Base-by-base conservation (phyloP, 2,329 filamentous ascomycete genomes). In the Scortechinia acanthostroma region DNA sequence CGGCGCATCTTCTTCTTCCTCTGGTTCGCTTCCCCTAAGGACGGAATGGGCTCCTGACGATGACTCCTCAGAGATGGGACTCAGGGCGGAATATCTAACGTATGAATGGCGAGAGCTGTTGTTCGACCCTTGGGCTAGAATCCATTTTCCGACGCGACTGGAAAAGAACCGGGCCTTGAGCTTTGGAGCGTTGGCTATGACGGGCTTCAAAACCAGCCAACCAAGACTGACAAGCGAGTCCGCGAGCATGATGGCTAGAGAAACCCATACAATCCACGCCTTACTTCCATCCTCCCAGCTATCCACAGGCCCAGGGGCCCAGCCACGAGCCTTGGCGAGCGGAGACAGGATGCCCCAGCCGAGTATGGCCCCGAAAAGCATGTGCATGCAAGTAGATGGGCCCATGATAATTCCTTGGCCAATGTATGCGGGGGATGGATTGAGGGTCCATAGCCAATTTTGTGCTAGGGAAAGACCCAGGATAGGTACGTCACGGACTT, bases 331-430 rank as follows among this genome's bases (percentile, higher is more conserved):
- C 61, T 95, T 96, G 3, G 93, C 91, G 4, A 97, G 63, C 1
- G 93, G 93, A 2, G 91, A 96, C 1, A 98, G 71, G 4, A 97
- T 61, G 0, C 82, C 93, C 93, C 93, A 98, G 21, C 93, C 93
- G 6, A 96, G 57, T 15, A 95, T 61, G 3, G 93, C 91, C 3
- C 93, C 93, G 2, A 97, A 68, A 1, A 95, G 76, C 93, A 98
- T 98, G 54, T 97, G 91, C 44, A 95, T 74, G 2, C 91, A 97
- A 0, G 93, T 98, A 30, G 89, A 85, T 3, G 91, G 88, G 0
- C 93, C 93, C 93, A 98, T 98, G 57, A 98, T 97, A 50, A 98
- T 94, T 10, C 93, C 93, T 65, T 98, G 93, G 0, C 93, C 93
- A 21, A 97, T 82, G 60, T 98, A 98, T 2, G 93, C 93, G n/a